Conservation (phyloP, 805 yeast genomes). For the Cyberlindnera sargentensis region DNA sequence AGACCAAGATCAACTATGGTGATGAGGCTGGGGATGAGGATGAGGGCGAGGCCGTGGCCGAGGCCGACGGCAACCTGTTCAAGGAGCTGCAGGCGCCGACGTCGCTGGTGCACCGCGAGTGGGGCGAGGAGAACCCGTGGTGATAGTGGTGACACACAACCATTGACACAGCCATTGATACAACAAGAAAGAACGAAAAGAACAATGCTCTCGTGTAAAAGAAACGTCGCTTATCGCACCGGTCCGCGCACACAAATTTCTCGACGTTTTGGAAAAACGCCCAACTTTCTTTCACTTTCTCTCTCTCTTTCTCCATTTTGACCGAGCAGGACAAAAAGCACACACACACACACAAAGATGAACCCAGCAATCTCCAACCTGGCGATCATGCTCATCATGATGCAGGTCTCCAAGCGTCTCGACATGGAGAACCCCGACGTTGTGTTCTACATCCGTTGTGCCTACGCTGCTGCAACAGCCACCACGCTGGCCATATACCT, state of each 20-base stretch:
- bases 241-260: too few species aligned
- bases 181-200: too few species aligned
- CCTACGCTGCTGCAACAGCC: constrained; percentile 60
- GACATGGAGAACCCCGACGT: constrained; percentile 81
- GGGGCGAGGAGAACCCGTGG: too few species aligned
- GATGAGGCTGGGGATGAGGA: constrained; percentile 4
- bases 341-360: constrained; percentile 34
- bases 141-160: too few species aligned
- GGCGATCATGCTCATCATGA: constrained; percentile 88
- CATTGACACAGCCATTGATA: too few species aligned
- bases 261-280: neutral
- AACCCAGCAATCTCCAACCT: constrained; percentile 85
- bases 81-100: neutral
- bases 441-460: constrained; percentile 66
- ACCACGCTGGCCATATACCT: constrained; percentile 62
- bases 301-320: neutral
- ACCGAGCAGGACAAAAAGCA: neutral
- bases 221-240: too few species aligned
- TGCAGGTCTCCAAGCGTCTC: constrained; percentile 86
- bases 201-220: too few species aligned
- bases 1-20: constrained; percentile 6
- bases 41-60: constrained; percentile 9
- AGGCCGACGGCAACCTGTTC: constrained; percentile 15
- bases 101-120: too few species aligned
- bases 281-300: neutral